These are phyloP conservation scores for Biscutella laevigata DNA, from an alignment of 441 rosid genomes.

Conservation along the genomic window DNA sequence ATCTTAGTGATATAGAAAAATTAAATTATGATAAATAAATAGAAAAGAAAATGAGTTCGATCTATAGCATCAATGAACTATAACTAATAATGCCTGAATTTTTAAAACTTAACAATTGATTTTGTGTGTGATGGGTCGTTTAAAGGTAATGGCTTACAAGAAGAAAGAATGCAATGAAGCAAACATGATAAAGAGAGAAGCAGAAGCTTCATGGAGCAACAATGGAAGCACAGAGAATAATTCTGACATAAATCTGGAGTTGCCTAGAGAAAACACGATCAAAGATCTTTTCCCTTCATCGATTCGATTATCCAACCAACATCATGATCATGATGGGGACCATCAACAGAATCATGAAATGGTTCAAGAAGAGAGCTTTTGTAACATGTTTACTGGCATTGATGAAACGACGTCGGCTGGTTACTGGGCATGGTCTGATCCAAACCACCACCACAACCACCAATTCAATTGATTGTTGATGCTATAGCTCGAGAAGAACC, in stretches of 20 bases:
- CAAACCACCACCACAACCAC: conserved; percentile 37
- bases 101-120: conserved; percentile 2
- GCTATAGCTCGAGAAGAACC: neutral
- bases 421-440: conserved; percentile 73
- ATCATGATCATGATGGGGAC: conserved; percentile 11
- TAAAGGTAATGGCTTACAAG: conserved; percentile 53
- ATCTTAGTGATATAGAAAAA: neutral
- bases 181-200: conserved; percentile 43
- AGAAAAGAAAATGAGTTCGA: neutral
- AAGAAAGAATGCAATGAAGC: conserved; percentile 41
- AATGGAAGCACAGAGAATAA: conserved; percentile 46
- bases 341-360: conserved; percentile 39
- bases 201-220: conserved; percentile 71
- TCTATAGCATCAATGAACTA: neutral
- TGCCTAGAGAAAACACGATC: conserved; percentile 32
- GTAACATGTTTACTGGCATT: conserved; percentile 68
- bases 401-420: conserved; percentile 58
- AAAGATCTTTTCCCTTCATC: conserved; percentile 46
- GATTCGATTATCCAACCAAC: conserved; percentile 44
- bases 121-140: conserved; percentile 11
- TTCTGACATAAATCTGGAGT: conserved; percentile 46
- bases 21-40: neutral
- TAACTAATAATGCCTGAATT: neutral
- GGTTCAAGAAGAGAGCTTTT: conserved; percentile 54
- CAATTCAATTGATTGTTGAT: conserved; percentile 25